Conservation (phyloP, 83 land plant species). For the Diphasiastrum complanatum region DNA sequence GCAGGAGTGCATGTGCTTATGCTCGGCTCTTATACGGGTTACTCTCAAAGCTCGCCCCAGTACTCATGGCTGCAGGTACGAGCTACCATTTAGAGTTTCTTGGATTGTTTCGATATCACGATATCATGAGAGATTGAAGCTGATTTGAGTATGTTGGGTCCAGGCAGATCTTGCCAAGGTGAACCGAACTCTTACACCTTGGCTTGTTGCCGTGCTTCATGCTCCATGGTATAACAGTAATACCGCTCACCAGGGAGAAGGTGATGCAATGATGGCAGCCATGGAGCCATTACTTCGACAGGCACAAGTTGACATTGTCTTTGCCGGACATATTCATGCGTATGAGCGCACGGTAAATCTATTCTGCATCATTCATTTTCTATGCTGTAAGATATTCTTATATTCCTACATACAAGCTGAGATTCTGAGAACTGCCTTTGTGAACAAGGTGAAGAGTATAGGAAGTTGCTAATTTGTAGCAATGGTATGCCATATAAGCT, state of each 20-base stretch:
- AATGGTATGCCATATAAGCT: no score
- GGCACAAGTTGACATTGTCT: conserved; percentile 22
- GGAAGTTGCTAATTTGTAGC: no score
- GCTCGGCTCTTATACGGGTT: no score
- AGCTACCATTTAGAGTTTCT: no score
- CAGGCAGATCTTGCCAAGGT: conserved; percentile 28
- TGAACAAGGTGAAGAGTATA: no score
- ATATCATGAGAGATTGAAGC: background rate
- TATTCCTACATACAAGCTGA: no score
- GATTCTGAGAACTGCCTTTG: no score
- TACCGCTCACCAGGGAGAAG: conserved; percentile 21
- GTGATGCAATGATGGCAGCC: conserved; percentile 28
- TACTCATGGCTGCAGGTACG: background rate
- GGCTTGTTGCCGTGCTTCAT: conserved; percentile 27
- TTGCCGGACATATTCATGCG: conserved; percentile 33
- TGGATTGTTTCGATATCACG: no score
- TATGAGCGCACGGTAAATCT: conserved; percentile 34
- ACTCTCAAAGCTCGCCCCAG: background rate
- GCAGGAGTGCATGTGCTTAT: no score
- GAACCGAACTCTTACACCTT: conserved; percentile 21
- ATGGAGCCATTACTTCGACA: conserved; percentile 22
- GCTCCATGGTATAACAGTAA: conserved; percentile 37
- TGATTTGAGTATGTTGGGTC: background rate
- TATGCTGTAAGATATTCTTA: no score
- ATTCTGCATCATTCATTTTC: no score